Conservation (phyloP, 257 asterid genomes). For the Leptodermis oblonga region DNA sequence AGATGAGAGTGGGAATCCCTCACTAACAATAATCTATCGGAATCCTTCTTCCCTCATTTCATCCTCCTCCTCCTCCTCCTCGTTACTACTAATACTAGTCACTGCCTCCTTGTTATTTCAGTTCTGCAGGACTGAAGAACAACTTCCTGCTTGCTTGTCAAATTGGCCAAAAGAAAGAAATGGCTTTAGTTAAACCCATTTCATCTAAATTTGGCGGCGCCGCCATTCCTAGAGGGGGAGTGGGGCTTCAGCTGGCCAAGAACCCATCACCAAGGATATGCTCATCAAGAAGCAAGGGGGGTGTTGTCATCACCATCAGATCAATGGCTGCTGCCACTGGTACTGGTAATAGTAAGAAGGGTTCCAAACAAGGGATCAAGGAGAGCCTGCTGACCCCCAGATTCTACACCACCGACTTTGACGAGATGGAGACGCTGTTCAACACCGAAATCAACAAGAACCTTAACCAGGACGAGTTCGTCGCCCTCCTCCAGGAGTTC, state of each 20-base stretch:
- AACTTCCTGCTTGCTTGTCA: neutral
- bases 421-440: conserved; percentile 97
- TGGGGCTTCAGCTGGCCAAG: neutral
- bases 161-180: conserved; percentile 3
- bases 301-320: conserved; percentile 33
- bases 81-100: too few relatives aligned
- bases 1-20: conserved; percentile 20
- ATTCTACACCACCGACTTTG: conserved; percentile 89
- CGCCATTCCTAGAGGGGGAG: conserved; percentile 22
- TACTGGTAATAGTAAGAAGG: conserved; percentile 33
- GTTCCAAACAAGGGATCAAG: conserved; percentile 50
- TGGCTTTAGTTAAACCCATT: conserved; percentile 72
- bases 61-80: neutral
- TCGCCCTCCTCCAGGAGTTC: conserved; percentile 86
- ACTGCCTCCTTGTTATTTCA: too few relatives aligned
- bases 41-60: too few relatives aligned
- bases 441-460: conserved; percentile 89
- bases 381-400: conserved; percentile 72
- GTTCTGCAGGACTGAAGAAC: too few relatives aligned
- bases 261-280: neutral
- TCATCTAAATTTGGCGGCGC: conserved; percentile 39
- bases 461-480: conserved; percentile 75
- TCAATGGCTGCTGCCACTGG: conserved; percentile 40
- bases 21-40: too few relatives aligned
- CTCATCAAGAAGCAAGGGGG: neutral